Percentiles rank a stretch among this genome's conserved stretches.
phyloP scores from a whole-genome alignment of 257 asterid species.

The Buddleja alternifolia region DNA sequence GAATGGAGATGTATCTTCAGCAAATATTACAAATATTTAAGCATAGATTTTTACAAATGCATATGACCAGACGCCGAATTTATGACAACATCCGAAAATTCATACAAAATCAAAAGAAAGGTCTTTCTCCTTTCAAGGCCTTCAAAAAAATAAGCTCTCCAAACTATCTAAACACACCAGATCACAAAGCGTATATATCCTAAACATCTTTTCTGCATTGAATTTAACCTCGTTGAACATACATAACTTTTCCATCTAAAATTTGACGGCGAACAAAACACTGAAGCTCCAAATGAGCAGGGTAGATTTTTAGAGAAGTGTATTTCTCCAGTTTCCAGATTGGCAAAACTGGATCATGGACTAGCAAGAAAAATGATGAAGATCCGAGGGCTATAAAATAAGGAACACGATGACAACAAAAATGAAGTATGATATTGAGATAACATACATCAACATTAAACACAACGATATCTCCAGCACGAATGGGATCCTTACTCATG shows the following conservation, averaged over 20 bases:
- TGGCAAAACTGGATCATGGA: not conserved
- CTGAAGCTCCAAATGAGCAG: not conserved
- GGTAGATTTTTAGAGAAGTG: not conserved
- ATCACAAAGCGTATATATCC: not conserved
- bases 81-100: not conserved
- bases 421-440: constrained; percentile 6
- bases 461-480: constrained; percentile 98
- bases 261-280: constrained; percentile 18
- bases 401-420: not conserved
- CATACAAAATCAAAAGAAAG: not conserved
- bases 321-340: not conserved
- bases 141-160: not conserved
- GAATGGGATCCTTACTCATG: constrained; percentile 95
- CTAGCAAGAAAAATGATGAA: constrained; percentile 3
- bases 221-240: not conserved
- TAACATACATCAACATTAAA: constrained; percentile 88
- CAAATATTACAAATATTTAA: not conserved
- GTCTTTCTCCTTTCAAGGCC: not conserved
- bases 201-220: not conserved
- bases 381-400: constrained; percentile 18
- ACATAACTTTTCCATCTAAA: constrained; percentile 10
- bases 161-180: not conserved
- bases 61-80: constrained; percentile 4
- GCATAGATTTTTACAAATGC: constrained; percentile 14
- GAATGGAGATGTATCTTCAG: constrained; percentile 1